Percentiles rank a stretch among this genome's conserved stretches.
Evolutionary conservation across 2,329 filamentous ascomycete genomes (phyloP).

Genomic region (Pseudocercospora cruenta): DNA sequence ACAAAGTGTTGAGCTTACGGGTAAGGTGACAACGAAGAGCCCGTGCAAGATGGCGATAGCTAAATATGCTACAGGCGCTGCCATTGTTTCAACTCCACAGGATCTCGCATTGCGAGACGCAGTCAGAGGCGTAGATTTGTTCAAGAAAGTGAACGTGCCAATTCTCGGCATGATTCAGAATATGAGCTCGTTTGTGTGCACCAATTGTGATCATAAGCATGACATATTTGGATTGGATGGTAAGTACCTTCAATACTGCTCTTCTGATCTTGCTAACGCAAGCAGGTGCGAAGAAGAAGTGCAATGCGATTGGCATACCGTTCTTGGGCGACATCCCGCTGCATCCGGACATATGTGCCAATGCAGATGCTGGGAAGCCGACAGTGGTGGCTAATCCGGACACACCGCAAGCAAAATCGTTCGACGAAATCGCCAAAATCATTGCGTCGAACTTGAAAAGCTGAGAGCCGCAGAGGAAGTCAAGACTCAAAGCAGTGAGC

Average conservation of each 20-base stretch:
- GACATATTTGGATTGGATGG: conserved; percentile 45
- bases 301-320: conserved; percentile 71
- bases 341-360: conserved; percentile 81
- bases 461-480: not conserved
- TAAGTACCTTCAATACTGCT: conserved; percentile 3
- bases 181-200: conserved; percentile 84
- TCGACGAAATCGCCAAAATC: conserved; percentile 52
- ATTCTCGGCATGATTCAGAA: conserved; percentile 89
- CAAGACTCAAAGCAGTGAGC: not conserved
- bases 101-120: conserved; percentile 91
- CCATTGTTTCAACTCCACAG: conserved; percentile 93
- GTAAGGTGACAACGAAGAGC: conserved; percentile 21
- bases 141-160: conserved; percentile 79
- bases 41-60: not conserved
- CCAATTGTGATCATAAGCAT: conserved; percentile 52
- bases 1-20: conserved; percentile 82
- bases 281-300: conserved; percentile 69
- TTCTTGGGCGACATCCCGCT: conserved; percentile 88
- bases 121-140: conserved; percentile 89
- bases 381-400: conserved; percentile 85
- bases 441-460: conserved; percentile 22
- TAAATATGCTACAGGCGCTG: conserved; percentile 58
- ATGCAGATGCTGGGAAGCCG: conserved; percentile 84
- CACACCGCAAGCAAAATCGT: conserved; percentile 72
- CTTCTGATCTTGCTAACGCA: conserved; percentile 9